phyloP scores from a whole-genome alignment of 306 rosid species.

The Trichosanthes cucumerina region DNA sequence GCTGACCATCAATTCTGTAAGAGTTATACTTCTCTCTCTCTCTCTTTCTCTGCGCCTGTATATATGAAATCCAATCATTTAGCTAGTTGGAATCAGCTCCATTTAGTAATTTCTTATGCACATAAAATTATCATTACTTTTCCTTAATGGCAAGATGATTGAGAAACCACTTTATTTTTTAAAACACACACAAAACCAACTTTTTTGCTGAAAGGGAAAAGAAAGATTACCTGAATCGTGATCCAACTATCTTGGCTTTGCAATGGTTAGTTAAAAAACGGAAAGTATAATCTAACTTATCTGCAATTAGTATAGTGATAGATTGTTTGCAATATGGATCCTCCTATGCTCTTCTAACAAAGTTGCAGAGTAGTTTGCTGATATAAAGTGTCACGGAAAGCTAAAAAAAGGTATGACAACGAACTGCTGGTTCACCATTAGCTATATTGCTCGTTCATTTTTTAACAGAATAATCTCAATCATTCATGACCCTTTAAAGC shows the following conservation, averaged over 20 bases:
- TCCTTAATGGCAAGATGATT: slow-evolving; percentile 1
- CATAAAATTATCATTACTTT: neutral
- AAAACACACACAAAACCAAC: neutral
- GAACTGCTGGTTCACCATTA: neutral
- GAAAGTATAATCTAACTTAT: neutral
- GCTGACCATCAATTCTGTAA: neutral
- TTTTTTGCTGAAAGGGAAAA: neutral
- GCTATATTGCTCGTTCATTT: neutral
- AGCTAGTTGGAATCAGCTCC: neutral
- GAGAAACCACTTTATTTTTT: neutral
- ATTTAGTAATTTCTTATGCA: neutral
- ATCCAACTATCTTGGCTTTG: slow-evolving; percentile 6
- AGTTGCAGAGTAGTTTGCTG: slow-evolving; percentile 1
- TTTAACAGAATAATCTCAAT: neutral
- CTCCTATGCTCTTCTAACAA: neutral
- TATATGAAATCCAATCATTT: neutral
- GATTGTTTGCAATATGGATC: neutral
- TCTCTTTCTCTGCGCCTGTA: neutral
- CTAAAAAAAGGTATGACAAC: neutral
- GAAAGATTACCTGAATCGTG: neutral
- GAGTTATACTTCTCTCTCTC: neutral
- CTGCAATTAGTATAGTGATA: neutral
- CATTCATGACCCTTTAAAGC: neutral
- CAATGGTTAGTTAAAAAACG: neutral
- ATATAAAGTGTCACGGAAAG: neutral